These are phyloP conservation scores for Beta macrorhiza DNA, from an alignment of 179 eudicot genomes.

Conservation along the genomic window DNA sequence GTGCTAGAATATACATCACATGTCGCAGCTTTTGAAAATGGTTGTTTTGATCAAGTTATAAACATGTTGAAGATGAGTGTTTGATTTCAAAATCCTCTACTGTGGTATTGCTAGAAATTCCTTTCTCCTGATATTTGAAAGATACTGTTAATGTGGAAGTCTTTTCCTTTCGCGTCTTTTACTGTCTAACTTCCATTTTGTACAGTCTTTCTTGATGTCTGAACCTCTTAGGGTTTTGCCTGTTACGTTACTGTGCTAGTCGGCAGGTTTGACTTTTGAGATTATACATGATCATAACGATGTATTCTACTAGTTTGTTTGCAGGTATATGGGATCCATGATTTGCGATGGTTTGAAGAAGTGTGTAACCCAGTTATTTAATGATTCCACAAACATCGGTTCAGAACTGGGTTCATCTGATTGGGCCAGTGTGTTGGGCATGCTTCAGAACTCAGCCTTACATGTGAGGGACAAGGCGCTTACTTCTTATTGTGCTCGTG, in stretches of 20 bases:
- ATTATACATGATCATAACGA: constrained; percentile 28
- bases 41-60: neutral
- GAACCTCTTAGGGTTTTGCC: neutral
- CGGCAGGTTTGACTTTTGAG: neutral
- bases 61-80: neutral
- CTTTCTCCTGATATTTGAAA: neutral
- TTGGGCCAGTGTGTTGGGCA: constrained; percentile 52
- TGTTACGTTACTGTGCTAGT: neutral
- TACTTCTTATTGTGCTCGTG: constrained; percentile 21
- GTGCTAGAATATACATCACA: constrained; percentile 1
- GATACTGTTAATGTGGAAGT: neutral
- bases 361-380: constrained; percentile 40
- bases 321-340: constrained; percentile 75
- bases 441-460: constrained; percentile 36
- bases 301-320: constrained; percentile 59
- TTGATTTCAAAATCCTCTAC: neutral
- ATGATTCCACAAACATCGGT: constrained; percentile 29
- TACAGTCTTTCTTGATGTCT: neutral
- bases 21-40: neutral
- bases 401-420: constrained; percentile 49
- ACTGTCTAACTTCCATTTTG: neutral
- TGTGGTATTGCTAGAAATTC: neutral
- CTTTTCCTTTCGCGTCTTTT: neutral
- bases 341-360: constrained; percentile 57
- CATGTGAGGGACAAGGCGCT: constrained; percentile 26